Conservation (phyloP, 73 alveolate genomes). For the Halteria grandinella region DNA sequence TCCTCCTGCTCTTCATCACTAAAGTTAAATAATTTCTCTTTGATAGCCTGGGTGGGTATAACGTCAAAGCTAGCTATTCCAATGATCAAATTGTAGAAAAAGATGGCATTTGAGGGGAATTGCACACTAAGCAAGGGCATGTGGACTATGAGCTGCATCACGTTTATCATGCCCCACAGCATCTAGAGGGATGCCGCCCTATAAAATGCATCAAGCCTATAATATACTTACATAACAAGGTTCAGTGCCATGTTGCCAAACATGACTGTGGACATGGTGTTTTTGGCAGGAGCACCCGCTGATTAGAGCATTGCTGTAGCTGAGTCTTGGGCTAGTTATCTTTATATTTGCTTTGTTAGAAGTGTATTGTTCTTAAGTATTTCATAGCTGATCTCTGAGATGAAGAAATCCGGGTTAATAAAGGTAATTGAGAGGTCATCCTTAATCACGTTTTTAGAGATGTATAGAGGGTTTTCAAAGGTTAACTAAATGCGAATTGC, state of each 20-base stretch:
- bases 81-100: conserved; percentile 11
- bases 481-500: background rate
- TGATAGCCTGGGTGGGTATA: background rate
- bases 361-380: background rate
- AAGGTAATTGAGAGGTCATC: background rate
- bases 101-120: conserved; percentile 37
- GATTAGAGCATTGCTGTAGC: conserved; percentile 12
- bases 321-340: background rate
- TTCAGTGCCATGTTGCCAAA: conserved; percentile 34
- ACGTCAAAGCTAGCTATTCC: conserved; percentile 46
- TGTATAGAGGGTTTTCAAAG: conserved; percentile 18
- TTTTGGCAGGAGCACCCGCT: background rate
- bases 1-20: too few species aligned
- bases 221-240: conserved; percentile 20
- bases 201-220: background rate
- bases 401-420: background rate
- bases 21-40: background rate
- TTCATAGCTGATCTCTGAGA: background rate
- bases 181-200: conserved; percentile 40
- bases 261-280: conserved; percentile 6
- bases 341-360: background rate
- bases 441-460: conserved; percentile 16
- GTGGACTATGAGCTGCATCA: conserved; percentile 13
- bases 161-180: conserved; percentile 51
- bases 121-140: conserved; percentile 41